Conservation (phyloP, 129 eudicot species). For the Gnaphalium uliginosum region DNA sequence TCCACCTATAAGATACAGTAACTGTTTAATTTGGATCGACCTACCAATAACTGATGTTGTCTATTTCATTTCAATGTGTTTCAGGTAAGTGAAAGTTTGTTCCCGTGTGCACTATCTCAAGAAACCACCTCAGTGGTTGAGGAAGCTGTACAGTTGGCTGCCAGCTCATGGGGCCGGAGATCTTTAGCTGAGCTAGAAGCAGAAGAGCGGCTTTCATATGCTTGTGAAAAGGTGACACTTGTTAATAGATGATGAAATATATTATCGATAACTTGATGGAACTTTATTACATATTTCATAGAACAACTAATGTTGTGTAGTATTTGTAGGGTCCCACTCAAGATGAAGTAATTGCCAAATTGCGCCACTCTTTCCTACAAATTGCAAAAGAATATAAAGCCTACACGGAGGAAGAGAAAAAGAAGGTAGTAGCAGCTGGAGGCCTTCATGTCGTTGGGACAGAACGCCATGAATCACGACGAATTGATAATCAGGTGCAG, state of each 20-base stretch:
- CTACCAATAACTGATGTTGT: slow-evolving; percentile 10
- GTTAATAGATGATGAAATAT: slow-evolving; percentile 19
- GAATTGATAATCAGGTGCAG: slow-evolving; percentile 95
- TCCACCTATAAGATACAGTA: not conserved
- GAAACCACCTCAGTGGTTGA: slow-evolving; percentile 61
- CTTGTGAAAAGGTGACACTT: slow-evolving; percentile 88
- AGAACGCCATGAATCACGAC: slow-evolving; percentile 99
- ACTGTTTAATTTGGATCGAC: slow-evolving; percentile 18
- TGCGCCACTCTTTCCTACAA: slow-evolving; percentile 80
- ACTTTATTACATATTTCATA: slow-evolving; percentile 10
- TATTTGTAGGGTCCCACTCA: slow-evolving; percentile 83
- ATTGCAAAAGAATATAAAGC: slow-evolving; percentile 82
- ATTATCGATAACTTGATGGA: slow-evolving; percentile 2
- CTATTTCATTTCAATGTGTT: slow-evolving; percentile 22
- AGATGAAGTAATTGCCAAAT: slow-evolving; percentile 84
- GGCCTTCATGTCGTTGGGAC: slow-evolving; percentile 99
- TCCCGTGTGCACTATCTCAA: slow-evolving; percentile 80
- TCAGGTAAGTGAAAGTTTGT: slow-evolving; percentile 91
- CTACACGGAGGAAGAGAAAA: slow-evolving; percentile 78
- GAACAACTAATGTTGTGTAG: slow-evolving; percentile 24
- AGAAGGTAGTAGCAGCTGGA: slow-evolving; percentile 93
- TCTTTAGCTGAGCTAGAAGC: slow-evolving; percentile 96
- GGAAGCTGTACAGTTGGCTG: slow-evolving; percentile 86
- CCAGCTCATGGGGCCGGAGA: slow-evolving; percentile 86
- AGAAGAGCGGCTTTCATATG: slow-evolving; percentile 92